Percentiles rank a stretch among this genome's conserved stretches.
These are phyloP conservation scores for Fusarium austroafricanum DNA, from an alignment of 2,329 filamentous ascomycete genomes.

Conservation along the genomic window DNA sequence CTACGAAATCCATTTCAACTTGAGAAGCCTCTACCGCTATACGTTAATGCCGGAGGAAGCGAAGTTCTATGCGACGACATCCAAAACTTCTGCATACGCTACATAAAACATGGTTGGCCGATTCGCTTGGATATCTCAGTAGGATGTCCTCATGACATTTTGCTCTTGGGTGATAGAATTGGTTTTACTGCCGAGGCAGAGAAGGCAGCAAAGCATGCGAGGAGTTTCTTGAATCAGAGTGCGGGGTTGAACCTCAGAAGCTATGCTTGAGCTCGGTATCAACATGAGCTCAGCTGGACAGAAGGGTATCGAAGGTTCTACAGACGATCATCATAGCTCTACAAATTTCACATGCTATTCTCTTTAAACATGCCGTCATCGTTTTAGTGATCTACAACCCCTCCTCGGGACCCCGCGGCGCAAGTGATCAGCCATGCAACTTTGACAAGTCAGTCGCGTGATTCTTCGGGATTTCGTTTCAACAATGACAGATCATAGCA, in stretches of 20 bases:
- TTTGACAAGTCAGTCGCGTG: conserved; percentile 25
- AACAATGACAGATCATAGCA: background rate
- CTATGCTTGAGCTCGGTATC: background rate
- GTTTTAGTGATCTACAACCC: background rate
- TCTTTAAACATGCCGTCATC: background rate
- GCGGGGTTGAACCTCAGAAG: conserved; percentile 19
- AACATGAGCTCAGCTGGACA: too few species aligned
- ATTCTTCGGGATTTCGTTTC: conserved; percentile 2
- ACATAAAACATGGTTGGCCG: conserved; percentile 31
- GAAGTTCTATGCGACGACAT: conserved; percentile 39
- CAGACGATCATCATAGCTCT: background rate
- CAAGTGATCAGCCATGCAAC: background rate
- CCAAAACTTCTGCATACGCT: conserved; percentile 24
- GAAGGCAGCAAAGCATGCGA: conserved; percentile 26
- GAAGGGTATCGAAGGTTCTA: background rate
- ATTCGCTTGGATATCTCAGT: conserved; percentile 29
- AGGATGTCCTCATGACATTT: conserved; percentile 37
- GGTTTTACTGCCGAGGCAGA: conserved; percentile 34
- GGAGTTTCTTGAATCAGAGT: conserved; percentile 18
- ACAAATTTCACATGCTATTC: conserved; percentile 23
- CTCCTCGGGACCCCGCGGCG: background rate
- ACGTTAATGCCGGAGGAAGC: conserved; percentile 27
- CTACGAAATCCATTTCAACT: conserved; percentile 33
- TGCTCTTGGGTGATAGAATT: conserved; percentile 29
- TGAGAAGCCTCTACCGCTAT: conserved; percentile 16